Evolutionary conservation across 805 yeast species (phyloP).

Genomic region (Candida maris): DNA sequence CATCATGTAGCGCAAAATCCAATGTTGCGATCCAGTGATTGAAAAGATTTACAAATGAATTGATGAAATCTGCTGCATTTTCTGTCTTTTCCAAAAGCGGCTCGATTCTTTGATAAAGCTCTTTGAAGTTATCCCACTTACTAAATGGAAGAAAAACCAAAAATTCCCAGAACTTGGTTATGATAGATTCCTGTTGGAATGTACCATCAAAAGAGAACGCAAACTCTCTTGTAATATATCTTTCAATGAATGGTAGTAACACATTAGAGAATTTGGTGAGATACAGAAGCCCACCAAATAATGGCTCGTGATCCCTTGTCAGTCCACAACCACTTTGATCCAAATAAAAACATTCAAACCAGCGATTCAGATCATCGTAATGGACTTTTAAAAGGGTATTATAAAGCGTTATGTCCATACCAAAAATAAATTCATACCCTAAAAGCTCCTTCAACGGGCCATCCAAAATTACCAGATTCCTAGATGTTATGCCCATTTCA

Average conservation of each 20-base stretch:
- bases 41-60: slow-evolving; percentile 7
- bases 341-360: slow-evolving; percentile 11
- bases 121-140: slow-evolving; percentile 16
- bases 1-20: neutral
- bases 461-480: neutral
- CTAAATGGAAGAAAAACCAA: slow-evolving; percentile 9
- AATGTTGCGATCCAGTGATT: slow-evolving; percentile 13
- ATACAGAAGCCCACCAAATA: slow-evolving; percentile 15
- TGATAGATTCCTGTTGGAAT: slow-evolving; percentile 3
- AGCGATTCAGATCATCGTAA: slow-evolving; percentile 10
- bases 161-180: slow-evolving; percentile 16
- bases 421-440: slow-evolving; percentile 6
- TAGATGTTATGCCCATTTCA: slow-evolving; percentile 2
- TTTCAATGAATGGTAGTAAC: slow-evolving; percentile 8
- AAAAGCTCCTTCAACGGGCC: slow-evolving; percentile 4
- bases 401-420: slow-evolving; percentile 12
- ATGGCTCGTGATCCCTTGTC: slow-evolving; percentile 6
- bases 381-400: slow-evolving; percentile 12
- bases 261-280: slow-evolving; percentile 7
- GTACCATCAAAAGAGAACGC: slow-evolving; percentile 3
- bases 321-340: slow-evolving; percentile 3
- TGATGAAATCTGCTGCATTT: slow-evolving; percentile 2
- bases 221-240: slow-evolving; percentile 3
- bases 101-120: slow-evolving; percentile 4
- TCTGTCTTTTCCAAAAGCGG: slow-evolving; percentile 3